Percentiles rank a stretch among this genome's conserved stretches.
phyloP scores from a whole-genome alignment of 2,329 filamentous ascomycete genomes.

The Phaeosphaeria sp. region DNA sequence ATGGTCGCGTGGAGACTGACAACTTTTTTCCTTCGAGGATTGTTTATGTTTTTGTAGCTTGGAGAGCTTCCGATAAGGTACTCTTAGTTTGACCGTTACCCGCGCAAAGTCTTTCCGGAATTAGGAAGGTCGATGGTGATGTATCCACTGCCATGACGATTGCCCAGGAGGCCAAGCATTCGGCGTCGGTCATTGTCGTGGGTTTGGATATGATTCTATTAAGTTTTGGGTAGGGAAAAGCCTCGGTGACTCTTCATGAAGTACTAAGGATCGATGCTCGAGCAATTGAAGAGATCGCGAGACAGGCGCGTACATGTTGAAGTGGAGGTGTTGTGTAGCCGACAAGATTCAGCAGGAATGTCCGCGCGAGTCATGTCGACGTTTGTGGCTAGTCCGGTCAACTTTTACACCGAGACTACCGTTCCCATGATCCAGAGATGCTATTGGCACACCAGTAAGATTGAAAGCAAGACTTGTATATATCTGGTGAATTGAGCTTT shows the following conservation, averaged over 20 bases:
- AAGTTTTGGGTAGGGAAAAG: no score
- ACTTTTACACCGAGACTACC: no score
- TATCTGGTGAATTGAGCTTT: no score
- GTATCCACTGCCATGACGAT: conserved; percentile 31
- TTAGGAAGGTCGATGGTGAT: conserved; percentile 37
- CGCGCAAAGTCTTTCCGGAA: conserved; percentile 24
- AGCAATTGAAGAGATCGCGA: no score
- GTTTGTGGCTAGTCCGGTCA: background rate
- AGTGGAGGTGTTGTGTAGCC: no score
- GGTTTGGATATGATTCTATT: no score
- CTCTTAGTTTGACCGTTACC: conserved; percentile 2
- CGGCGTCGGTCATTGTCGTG: background rate
- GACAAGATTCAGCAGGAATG: background rate
- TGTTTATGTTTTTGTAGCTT: conserved; percentile 16
- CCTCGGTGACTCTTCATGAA: no score
- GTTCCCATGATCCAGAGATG: no score
- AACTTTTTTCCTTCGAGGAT: background rate
- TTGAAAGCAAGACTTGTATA: no score
- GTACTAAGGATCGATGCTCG: no score
- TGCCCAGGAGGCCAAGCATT: conserved; percentile 30
- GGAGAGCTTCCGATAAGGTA: conserved; percentile 20
- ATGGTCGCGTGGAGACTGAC: conserved; percentile 18
- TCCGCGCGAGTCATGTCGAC: background rate
- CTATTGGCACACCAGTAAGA: no score
- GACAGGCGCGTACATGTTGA: no score